phyloP scores from a whole-genome alignment of 768 basidiomycete genomes.

The Sarcodon aspratus region DNA sequence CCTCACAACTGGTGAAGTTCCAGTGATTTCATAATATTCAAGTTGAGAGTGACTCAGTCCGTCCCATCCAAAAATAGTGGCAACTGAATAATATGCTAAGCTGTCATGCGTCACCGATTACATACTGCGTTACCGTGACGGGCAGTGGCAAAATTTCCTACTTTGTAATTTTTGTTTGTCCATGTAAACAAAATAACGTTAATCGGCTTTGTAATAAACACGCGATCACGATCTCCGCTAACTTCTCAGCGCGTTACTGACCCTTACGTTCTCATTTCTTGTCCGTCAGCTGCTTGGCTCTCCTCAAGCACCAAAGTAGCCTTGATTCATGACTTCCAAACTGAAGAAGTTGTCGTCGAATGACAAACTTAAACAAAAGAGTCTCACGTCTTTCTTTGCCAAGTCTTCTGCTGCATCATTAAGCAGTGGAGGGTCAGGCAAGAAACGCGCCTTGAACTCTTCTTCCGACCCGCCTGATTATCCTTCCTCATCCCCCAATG shows the following conservation, averaged over 20 bases:
- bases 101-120: too few species aligned
- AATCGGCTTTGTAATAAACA: neutral
- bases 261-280: neutral
- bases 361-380: conserved; percentile 54
- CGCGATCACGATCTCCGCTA: neutral
- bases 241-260: neutral
- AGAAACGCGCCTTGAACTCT: neutral
- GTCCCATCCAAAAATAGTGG: too few species aligned
- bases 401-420: conserved; percentile 8
- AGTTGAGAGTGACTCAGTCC: too few species aligned
- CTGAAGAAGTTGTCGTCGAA: conserved; percentile 4
- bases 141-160: too few species aligned
- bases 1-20: too few species aligned
- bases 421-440: too few species aligned
- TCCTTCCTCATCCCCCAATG: neutral
- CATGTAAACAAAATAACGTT: neutral
- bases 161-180: too few species aligned
- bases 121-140: too few species aligned
- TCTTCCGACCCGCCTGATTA: neutral
- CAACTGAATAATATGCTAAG: too few species aligned
- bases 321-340: neutral
- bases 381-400: conserved; percentile 56
- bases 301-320: neutral
- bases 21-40: too few species aligned
- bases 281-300: neutral